Evolutionary conservation across 2,329 filamentous ascomycete species (phyloP).

Genomic region (Fusarium graminum): DNA sequence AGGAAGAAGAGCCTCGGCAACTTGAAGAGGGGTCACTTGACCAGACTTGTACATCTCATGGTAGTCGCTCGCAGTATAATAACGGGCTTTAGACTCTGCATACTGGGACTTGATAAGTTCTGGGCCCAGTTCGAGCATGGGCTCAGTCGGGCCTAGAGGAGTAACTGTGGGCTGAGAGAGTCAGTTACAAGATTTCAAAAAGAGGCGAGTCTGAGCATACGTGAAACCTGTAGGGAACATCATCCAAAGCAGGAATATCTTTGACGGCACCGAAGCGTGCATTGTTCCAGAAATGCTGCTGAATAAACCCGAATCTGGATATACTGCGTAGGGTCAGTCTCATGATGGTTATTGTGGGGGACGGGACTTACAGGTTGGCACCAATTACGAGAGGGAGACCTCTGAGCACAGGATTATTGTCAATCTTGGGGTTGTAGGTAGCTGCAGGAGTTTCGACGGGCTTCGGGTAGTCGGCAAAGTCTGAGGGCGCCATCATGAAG

Average conservation of each 20-base stretch:
- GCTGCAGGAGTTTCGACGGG: constrained; percentile 54
- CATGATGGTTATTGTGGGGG: not conserved
- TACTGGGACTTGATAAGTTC: constrained; percentile 59
- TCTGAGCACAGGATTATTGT: constrained; percentile 77
- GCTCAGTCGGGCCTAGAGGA: constrained; percentile 58
- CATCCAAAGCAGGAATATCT: constrained; percentile 61
- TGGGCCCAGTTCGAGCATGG: constrained; percentile 58
- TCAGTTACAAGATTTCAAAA: constrained; percentile 9
- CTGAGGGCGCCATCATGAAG: constrained; percentile 47
- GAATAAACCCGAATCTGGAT: constrained; percentile 69
- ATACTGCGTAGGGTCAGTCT: constrained; percentile 61
- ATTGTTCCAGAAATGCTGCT: constrained; percentile 77
- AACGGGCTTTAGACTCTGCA: constrained; percentile 62
- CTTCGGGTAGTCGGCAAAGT: constrained; percentile 61
- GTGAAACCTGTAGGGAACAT: constrained; percentile 61
- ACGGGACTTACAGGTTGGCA: constrained; percentile 67
- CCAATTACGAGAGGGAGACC: constrained; percentile 73
- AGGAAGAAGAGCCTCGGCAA: constrained; percentile 78
- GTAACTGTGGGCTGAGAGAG: constrained; percentile 66
- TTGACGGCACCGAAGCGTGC: constrained; percentile 67
- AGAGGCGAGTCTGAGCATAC: constrained; percentile 54
- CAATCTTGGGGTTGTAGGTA: constrained; percentile 53
- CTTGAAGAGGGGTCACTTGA: constrained; percentile 76
- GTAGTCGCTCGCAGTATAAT: constrained; percentile 81
- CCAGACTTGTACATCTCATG: constrained; percentile 79